Percentiles rank a stretch among this genome's conserved stretches.
phyloP scores from a whole-genome alignment of 164 flowering plant species.

The Hamamelis virginiana region DNA sequence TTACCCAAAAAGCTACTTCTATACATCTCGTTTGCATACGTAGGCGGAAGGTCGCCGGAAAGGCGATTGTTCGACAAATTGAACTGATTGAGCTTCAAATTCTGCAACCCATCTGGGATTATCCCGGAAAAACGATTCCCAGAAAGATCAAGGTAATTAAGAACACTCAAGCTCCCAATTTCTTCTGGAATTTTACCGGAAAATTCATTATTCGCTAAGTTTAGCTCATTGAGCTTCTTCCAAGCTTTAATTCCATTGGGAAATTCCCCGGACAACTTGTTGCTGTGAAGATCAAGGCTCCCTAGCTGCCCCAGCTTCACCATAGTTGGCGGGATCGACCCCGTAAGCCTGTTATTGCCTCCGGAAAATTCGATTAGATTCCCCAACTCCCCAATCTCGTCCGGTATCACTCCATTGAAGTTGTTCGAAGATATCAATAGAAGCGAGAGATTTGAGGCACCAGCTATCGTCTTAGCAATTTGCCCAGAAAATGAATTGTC shows the following conservation, averaged over 20 bases:
- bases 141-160: constrained; percentile 71
- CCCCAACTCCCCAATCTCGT: constrained; percentile 47
- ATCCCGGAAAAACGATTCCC: constrained; percentile 50
- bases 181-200: constrained; percentile 55
- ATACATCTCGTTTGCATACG: constrained; percentile 42
- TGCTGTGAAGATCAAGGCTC: constrained; percentile 51
- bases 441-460: constrained; percentile 42
- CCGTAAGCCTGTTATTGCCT: constrained; percentile 38
- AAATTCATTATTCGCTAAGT: constrained; percentile 46
- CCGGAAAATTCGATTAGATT: constrained; percentile 41
- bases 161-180: constrained; percentile 47
- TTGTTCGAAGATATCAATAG: constrained; percentile 41
- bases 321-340: constrained; percentile 40
- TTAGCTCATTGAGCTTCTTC: constrained; percentile 65
- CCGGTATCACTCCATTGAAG: constrained; percentile 53
- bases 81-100: constrained; percentile 60
- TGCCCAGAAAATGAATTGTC: constrained; percentile 48
- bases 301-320: constrained; percentile 41
- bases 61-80: constrained; percentile 59
- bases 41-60: constrained; percentile 54
- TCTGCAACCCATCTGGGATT: constrained; percentile 54
- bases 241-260: constrained; percentile 37
- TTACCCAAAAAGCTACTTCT: constrained; percentile 59
- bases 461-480: constrained; percentile 44
- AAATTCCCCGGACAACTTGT: constrained; percentile 51